Conservation (phyloP, 2,329 filamentous ascomycete genomes). For the Septoria linicola region DNA sequence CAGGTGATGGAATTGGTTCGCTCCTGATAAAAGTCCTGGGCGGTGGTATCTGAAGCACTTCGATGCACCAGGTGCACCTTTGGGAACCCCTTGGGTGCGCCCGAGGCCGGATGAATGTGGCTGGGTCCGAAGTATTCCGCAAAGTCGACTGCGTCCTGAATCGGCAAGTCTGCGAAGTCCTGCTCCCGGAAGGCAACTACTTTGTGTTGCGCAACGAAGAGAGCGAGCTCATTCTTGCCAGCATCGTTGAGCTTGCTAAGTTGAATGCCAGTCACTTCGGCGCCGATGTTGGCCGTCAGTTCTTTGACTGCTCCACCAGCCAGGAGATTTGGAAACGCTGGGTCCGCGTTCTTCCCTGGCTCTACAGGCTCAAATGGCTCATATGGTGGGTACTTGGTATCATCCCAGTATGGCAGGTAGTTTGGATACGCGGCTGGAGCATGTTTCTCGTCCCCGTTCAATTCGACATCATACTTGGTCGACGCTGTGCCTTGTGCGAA, state of each 20-base stretch:
- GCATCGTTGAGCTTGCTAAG: constrained; percentile 65
- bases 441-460: constrained; percentile 55
- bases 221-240: constrained; percentile 74
- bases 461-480: constrained; percentile 52
- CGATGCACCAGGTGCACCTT: constrained; percentile 79
- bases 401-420: constrained; percentile 57
- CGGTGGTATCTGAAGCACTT: constrained; percentile 62
- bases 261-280: constrained; percentile 70
- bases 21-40: constrained; percentile 62
- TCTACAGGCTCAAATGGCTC: constrained; percentile 71
- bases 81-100: constrained; percentile 69
- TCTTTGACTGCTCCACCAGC: constrained; percentile 53
- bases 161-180: constrained; percentile 64
- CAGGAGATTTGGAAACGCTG: constrained; percentile 67
- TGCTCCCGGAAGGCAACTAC: constrained; percentile 76
- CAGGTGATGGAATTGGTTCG: constrained; percentile 75
- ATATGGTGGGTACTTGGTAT: constrained; percentile 59
- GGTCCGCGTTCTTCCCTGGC: constrained; percentile 72
- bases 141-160: constrained; percentile 66
- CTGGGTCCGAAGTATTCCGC: constrained; percentile 76
- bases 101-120: constrained; percentile 78
- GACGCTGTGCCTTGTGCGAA: constrained; percentile 44
- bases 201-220: constrained; percentile 72
- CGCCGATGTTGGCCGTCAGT: constrained; percentile 71
- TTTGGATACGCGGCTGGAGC: constrained; percentile 49